Percentiles rank a stretch among this genome's conserved stretches.
Conservation (phyloP, 257 asterid species). For the Coffea canephora region DNA sequence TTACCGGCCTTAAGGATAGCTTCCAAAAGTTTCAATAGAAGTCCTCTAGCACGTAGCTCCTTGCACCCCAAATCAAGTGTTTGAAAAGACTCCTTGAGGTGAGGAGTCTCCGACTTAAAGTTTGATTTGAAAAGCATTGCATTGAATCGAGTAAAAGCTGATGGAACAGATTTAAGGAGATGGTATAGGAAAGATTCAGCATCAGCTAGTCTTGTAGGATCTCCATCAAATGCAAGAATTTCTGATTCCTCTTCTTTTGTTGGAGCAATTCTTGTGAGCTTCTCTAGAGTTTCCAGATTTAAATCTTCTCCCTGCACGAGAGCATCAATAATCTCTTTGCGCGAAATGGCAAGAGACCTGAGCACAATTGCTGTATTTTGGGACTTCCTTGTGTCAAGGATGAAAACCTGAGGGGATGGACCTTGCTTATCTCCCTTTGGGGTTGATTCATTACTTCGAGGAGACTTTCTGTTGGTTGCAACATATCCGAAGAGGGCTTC, state of each 20-base stretch:
- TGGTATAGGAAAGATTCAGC: conserved; percentile 89
- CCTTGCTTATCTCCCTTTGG: conserved; percentile 42
- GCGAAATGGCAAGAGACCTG: conserved; percentile 58
- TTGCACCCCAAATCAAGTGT: conserved; percentile 65
- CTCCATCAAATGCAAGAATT: conserved; percentile 65
- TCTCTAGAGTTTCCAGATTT: conserved; percentile 61
- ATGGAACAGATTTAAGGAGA: conserved; percentile 75
- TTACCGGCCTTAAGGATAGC: conserved; percentile 89
- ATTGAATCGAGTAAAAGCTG: conserved; percentile 68
- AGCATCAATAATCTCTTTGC: conserved; percentile 59
- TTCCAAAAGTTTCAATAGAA: conserved; percentile 85
- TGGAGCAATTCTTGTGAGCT: conserved; percentile 65
- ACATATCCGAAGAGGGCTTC: conserved; percentile 95
- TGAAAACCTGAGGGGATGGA: conserved; percentile 64
- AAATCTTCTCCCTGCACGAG: conserved; percentile 62
- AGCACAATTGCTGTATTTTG: conserved; percentile 78
- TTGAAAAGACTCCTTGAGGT: conserved; percentile 45
- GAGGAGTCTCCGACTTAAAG: conserved; percentile 46
- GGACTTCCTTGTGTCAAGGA: conserved; percentile 81
- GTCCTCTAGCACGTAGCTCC: conserved; percentile 72
- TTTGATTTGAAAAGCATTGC: conserved; percentile 71
- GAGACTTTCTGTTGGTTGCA: conserved; percentile 74
- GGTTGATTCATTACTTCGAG: conserved; percentile 31
- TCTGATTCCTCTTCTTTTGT: conserved; percentile 59
- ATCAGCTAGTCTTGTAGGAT: conserved; percentile 69